Evolutionary conservation across 495 filamentous ascomycete genomes (phyloP), one percentile per base, ranked within the genome.

Genomic region (Penicillium verhagenii): DNA sequence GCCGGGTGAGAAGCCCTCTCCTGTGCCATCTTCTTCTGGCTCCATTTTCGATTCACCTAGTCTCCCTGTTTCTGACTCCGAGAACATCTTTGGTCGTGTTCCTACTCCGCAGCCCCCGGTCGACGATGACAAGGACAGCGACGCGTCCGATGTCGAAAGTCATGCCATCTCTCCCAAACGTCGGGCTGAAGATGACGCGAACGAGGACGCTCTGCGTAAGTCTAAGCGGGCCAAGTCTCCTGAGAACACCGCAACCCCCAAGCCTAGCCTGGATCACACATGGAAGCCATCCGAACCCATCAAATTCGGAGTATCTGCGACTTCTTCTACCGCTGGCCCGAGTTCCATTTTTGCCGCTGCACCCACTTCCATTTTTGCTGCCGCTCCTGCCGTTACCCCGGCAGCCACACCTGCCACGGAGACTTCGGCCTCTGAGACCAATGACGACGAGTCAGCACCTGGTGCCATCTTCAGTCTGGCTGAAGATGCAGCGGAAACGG

Each of bases 71-170:
- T 53, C 61, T 38, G 67, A 69, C 33, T 63, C 69, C 8, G 68
- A 67, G 33, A 88, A 87, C 55, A 85, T 86, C 21, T 88, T 88
- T 52, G 77, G 83, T 47, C 79, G 86, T 52, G 69, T 87, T 31
- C 84, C 83, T 31, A 72, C 71, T 13, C 82, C 81, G 31, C 46
- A 59, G 35, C 58, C 57, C 19, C n/a, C n/a, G n/a, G 50, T 52
- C 23, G 59, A 67, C 7, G n/a, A 47, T 35, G 33, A n/a, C 39
- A 64, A 68, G 24, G 60, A 67, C n/a, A 68, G 66, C 43, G 61
- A 57, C 3, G 58, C 58, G 10, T 69, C 71, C 37, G 59, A 56
- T 25, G 63, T 65, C 18, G 75, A 69, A 35, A 39, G 38, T 8
- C 52, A 64, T 47, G 37, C 51, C 5, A 57, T 56, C 4, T 56